These are phyloP conservation scores for Aspergillus fumigatiaffinis DNA, from an alignment of 2,329 filamentous ascomycete genomes.

Conservation along the genomic window DNA sequence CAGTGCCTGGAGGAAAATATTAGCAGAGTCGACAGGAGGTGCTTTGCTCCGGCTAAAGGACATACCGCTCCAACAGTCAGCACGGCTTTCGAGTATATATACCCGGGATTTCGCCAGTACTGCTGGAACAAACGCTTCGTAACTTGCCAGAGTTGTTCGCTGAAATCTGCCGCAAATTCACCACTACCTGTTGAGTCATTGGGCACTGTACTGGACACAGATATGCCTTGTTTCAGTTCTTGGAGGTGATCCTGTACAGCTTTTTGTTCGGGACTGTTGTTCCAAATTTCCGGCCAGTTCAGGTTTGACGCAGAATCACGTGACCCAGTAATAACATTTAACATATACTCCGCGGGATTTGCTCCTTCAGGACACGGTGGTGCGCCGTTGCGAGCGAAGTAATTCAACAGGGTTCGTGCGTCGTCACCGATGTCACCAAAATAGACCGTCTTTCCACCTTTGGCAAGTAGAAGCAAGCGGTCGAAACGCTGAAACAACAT, in stretches of 20 bases:
- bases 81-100: slow-evolving; percentile 75
- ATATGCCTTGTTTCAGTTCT: slow-evolving; percentile 44
- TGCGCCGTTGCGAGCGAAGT: slow-evolving; percentile 59
- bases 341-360: slow-evolving; percentile 70
- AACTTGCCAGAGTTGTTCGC: slow-evolving; percentile 60
- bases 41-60: neutral
- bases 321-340: slow-evolving; percentile 51
- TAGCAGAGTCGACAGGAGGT: neutral
- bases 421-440: slow-evolving; percentile 60
- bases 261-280: slow-evolving; percentile 47
- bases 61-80: slow-evolving; percentile 57
- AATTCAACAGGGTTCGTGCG: slow-evolving; percentile 52
- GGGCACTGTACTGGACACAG: slow-evolving; percentile 27
- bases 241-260: slow-evolving; percentile 47
- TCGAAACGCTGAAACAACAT: slow-evolving; percentile 84
- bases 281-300: slow-evolving; percentile 52
- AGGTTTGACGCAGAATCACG: slow-evolving; percentile 55
- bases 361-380: slow-evolving; percentile 53
- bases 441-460: slow-evolving; percentile 61
- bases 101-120: slow-evolving; percentile 81
- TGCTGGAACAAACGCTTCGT: slow-evolving; percentile 73
- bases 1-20: slow-evolving; percentile 40
- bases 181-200: slow-evolving; percentile 47
- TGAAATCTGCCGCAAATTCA: slow-evolving; percentile 73
- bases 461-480: slow-evolving; percentile 56